These are phyloP conservation scores for Aspergillus heteromorphus DNA, from an alignment of 495 filamentous ascomycete genomes.

Conservation along the genomic window DNA sequence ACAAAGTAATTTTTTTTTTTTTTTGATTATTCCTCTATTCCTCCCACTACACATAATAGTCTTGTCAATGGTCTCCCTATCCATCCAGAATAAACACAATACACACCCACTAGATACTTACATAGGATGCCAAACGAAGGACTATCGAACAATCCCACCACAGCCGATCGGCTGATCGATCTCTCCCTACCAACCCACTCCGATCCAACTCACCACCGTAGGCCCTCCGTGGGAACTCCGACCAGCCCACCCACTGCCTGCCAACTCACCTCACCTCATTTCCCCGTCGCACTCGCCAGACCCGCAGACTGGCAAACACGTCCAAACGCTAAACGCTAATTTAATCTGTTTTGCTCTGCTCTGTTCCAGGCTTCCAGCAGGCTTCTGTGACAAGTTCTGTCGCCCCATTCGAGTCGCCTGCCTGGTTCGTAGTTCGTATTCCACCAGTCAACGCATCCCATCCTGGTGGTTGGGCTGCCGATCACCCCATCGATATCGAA, in stretches of 20 bases:
- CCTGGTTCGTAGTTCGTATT: too few species aligned
- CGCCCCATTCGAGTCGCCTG: too few species aligned
- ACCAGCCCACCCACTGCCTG: too few species aligned
- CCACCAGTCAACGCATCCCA: too few species aligned
- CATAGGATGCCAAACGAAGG: too few species aligned
- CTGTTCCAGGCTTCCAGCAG: too few species aligned
- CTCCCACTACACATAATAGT: not conserved
- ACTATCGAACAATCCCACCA: not conserved
- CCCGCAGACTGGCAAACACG: not conserved
- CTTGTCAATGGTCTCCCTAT: not conserved
- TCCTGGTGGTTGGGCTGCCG: too few species aligned
- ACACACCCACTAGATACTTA: not conserved
- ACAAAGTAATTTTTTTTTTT: not conserved
- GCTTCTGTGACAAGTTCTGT: too few species aligned
- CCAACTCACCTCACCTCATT: slow-evolving; percentile 1
- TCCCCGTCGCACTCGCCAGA: too few species aligned
- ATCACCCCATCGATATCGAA: too few species aligned
- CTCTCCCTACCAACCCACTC: not conserved
- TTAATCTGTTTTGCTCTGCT: too few species aligned
- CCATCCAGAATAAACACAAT: not conserved
- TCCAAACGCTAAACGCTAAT: not conserved
- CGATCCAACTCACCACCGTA: not conserved
- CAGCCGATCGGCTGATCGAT: not conserved
- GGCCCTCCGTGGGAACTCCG: not conserved
- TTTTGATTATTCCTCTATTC: not conserved